A percentile compares a stretch with the other conserved stretches of the same genome.
Evolutionary conservation across 495 filamentous ascomycete species (phyloP).

Genomic region (Parachaetomium inaequale): DNA sequence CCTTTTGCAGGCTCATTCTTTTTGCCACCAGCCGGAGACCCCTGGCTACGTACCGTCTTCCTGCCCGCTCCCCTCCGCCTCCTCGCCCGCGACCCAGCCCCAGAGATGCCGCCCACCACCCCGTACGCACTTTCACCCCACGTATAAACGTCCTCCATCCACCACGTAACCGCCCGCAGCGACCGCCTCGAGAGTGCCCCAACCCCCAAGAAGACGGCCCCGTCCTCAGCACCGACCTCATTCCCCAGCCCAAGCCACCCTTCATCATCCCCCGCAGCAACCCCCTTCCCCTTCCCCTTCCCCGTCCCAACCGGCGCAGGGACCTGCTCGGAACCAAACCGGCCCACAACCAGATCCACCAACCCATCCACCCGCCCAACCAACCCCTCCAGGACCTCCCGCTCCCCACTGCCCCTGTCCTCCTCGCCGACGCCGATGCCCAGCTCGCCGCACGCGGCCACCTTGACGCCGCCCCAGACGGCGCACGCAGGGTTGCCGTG

Average conservation of each 20-base stretch:
- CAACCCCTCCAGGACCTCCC: slow-evolving; percentile 86
- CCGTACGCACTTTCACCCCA: slow-evolving; percentile 79
- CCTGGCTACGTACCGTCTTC: background rate
- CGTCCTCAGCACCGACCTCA: slow-evolving; percentile 67
- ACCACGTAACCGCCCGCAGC: slow-evolving; percentile 63
- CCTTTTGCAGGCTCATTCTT: background rate
- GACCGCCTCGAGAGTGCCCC: slow-evolving; percentile 64
- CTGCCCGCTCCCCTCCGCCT: slow-evolving; percentile 7
- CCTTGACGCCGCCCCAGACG: slow-evolving; percentile 78
- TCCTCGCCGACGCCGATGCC: slow-evolving; percentile 93
- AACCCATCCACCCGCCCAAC: slow-evolving; percentile 61
- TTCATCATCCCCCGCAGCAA: slow-evolving; percentile 6
- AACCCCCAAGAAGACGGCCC: slow-evolving; percentile 76
- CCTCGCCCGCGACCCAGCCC: background rate
- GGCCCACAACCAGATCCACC: slow-evolving; percentile 82
- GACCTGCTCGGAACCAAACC: slow-evolving; percentile 57
- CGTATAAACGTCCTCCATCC: slow-evolving; percentile 79
- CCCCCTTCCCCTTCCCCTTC: slow-evolving; percentile 19
- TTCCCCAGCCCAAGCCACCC: slow-evolving; percentile 66
- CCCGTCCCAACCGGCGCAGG: slow-evolving; percentile 9
- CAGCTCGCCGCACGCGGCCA: slow-evolving; percentile 85
- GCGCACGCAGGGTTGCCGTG: slow-evolving; percentile 81
- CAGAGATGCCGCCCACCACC: slow-evolving; percentile 64
- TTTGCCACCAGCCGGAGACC: background rate
- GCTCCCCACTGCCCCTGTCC: slow-evolving; percentile 85